Evolutionary conservation across 2,329 filamentous ascomycete species (phyloP), one percentile per base, ranked within the genome.

Genomic region (Albifimbria verrucaria): DNA sequence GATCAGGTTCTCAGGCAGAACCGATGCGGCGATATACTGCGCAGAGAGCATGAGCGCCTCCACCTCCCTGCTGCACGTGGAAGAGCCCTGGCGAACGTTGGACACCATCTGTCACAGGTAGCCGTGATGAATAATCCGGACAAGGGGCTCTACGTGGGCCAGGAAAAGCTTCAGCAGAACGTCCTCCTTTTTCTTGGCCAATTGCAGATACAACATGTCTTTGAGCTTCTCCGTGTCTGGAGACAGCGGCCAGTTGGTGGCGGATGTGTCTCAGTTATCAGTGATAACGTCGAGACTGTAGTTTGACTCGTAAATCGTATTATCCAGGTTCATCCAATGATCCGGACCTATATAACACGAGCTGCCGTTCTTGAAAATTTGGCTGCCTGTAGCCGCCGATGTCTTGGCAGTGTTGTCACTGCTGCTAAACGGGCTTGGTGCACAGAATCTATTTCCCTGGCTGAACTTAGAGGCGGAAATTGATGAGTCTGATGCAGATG

Each of bases 41-140:
- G 50, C 50, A 1, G 56, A 49, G 26, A 58, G 55, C 47, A 58
- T 57, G 17, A 58, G 49, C 17, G 56, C 52, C 25, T 58, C 56
- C 7, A 55, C 51, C n/a, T 58, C 56, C 26, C 46, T 44, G 21
- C 20, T 26, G 12, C 42, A 54, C 15, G 47, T 42, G 23, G 50
- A 55, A 1, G 50, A 52, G 3, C 52, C 56, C 21, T 56, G 48
- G 18, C 56, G 55, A 23, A 52, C 56, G 4, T 54, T 52, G 18
- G 48, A 36, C 5, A 58, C 48, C 22, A 58, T 23, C 49, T 58
- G 56, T 55, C 56, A 58, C 23, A 53, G 51, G 39, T 55, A 52
- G 4, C 50, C 50, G 12, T 58, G 54, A 39, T 58, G 56, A 10
- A 42, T 51, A 4, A 55, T 53, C 7, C 54, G 24, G n/a, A 58